Conservation (phyloP, 2,329 filamentous ascomycete species). For the Aspergillus ochraceoroseus region DNA sequence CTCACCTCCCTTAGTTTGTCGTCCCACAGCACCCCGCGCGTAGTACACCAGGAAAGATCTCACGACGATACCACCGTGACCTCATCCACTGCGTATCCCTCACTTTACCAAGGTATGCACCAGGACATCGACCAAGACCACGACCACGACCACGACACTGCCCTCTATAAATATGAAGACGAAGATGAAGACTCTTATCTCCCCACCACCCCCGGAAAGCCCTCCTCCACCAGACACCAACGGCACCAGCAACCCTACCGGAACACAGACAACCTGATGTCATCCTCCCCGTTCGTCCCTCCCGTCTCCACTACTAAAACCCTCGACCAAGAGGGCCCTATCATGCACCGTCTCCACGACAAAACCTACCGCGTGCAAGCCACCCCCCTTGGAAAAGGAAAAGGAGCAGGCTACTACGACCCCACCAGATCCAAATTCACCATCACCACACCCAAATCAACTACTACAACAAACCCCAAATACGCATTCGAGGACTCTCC, state of each 20-base stretch:
- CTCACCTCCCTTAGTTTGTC: constrained; percentile 43
- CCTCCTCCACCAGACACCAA: constrained; percentile 23
- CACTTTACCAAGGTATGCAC: constrained; percentile 61
- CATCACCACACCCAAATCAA: constrained; percentile 32
- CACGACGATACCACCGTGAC: constrained; percentile 40
- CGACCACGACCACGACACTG: constrained; percentile 2
- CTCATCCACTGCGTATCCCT: constrained; percentile 55
- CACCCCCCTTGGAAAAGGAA: constrained; percentile 69
- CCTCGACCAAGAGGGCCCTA: constrained; percentile 47
- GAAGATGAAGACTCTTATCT: constrained; percentile 34
- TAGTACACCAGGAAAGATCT: constrained; percentile 27
- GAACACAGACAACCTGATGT: constrained; percentile 55
- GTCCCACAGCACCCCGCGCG: constrained; percentile 47
- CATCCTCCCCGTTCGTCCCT: constrained; percentile 52
- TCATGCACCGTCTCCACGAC: constrained; percentile 87
- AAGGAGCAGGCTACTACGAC: no score
- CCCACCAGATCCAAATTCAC: constrained; percentile 31
- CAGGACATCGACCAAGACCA: background rate
- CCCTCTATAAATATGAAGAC: constrained; percentile 9
- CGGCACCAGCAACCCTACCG: constrained; percentile 14
- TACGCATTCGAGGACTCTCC: constrained; percentile 47
- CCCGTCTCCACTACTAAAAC: constrained; percentile 44
- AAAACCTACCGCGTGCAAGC: constrained; percentile 93
- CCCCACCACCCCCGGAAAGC: constrained; percentile 38
- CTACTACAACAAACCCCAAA: constrained; percentile 24